Conservation (phyloP, 139 green algal species). For the Parachlorella kessleri region DNA sequence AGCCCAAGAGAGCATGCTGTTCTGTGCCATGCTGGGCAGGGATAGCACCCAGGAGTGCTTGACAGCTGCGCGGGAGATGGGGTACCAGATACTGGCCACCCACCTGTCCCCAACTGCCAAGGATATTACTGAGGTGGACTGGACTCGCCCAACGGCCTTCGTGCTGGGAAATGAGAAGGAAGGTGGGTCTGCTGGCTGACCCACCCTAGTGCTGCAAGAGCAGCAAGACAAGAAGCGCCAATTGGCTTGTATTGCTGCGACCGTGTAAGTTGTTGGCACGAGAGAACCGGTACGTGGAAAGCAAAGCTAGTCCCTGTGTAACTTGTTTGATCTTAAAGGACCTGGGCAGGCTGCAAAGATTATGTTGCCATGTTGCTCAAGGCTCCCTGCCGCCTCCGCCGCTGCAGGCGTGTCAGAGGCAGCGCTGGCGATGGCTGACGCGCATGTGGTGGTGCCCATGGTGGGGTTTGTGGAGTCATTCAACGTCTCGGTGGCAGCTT, state of each 20-base stretch:
- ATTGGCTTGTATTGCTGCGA: too few species aligned
- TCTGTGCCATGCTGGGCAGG: not conserved
- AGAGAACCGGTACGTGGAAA: too few species aligned
- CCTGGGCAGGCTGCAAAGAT: not conserved
- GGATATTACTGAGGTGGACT: constrained; percentile 72
- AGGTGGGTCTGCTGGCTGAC: constrained; percentile 23
- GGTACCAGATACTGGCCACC: constrained; percentile 67
- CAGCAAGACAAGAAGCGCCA: too few species aligned
- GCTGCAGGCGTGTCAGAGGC: constrained; percentile 58
- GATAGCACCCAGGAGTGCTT: constrained; percentile 43
- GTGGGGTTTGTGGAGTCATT: constrained; percentile 81
- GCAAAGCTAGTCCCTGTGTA: too few species aligned
- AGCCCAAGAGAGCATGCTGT: too few species aligned
- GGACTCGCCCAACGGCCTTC: constrained; percentile 74
- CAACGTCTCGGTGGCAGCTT: constrained; percentile 72
- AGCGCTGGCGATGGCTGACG: constrained; percentile 62
- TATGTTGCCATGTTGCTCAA: not conserved
- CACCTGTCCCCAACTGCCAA: constrained; percentile 42
- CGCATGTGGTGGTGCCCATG: constrained; percentile 71
- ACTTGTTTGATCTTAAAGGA: not conserved
- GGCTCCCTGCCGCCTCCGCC: not conserved
- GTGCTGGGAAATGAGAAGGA: constrained; percentile 82
- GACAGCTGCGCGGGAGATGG: constrained; percentile 48
- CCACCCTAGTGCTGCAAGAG: too few species aligned
- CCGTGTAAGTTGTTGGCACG: too few species aligned